Evolutionary conservation across 352 stramenopile species (phyloP), one percentile per base, ranked within the genome.

Genomic region (Globisporangium parvum): DNA sequence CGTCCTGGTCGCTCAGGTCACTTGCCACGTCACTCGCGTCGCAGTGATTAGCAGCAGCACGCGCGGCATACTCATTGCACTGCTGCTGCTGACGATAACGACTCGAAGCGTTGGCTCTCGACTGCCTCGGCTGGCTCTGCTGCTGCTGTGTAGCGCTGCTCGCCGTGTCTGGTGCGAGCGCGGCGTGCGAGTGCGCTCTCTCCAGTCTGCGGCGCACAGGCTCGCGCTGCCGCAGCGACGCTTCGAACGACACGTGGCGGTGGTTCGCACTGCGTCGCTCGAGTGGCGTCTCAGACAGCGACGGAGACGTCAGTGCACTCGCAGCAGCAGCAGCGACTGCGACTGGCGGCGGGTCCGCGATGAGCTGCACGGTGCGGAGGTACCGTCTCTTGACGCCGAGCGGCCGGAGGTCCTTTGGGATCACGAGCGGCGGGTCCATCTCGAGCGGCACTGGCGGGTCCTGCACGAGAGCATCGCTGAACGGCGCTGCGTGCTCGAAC

Each of bases 321-420:
- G 31, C 31, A 37, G 31, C 10, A 37, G 31, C 0, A 39, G 2
- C 10, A 21, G 44, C 12, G 47, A 47, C 24, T 49, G 53, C n/a
- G n/a, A n/a, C n/a, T n/a, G 47, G 31, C 31, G 31, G 10, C 6
- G 31, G 57, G 17, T 73, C 67, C 15, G 53, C 48, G n/a, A 81
- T 66, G 41, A 90, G 66, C 56, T 88, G 79, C 57, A 90, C 71
- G 0, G 79, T 85, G 41, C 79, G 73, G 9, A 90, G 47, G 48
- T 90, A 88, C 3, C 75, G 68, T 2, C 57, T 55, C 57, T 69
- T 81, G 37, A 58, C 47, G 21, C 71, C 56, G 6, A 87, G 62
- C 8, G 79, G 79, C 1, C 75, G 71, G 39, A 88, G 65, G 2
- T 88, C 75, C 24, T 59, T 39, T 0, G 79, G 77, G 24, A 90